These are phyloP conservation scores for Kazachstania martiniae DNA, from an alignment of 805 yeast species.

Conservation along the genomic window DNA sequence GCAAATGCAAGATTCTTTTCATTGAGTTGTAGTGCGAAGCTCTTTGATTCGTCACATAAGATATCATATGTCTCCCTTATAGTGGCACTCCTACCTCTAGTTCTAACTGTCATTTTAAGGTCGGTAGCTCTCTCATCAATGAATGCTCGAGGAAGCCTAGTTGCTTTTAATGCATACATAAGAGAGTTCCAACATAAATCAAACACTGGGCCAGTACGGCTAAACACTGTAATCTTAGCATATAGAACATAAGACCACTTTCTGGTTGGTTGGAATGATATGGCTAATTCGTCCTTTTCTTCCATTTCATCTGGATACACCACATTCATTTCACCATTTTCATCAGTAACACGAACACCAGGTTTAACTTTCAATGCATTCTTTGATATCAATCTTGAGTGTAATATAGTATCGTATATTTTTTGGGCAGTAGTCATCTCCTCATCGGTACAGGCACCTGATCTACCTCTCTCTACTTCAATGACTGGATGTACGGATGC, in stretches of 20 bases:
- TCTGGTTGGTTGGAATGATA: constrained; percentile 28
- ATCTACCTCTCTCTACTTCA: constrained; percentile 62
- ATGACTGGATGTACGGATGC: constrained; percentile 60
- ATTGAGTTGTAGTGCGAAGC: constrained; percentile 32
- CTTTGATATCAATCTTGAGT: constrained; percentile 42
- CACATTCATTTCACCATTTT: constrained; percentile 38
- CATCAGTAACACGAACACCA: constrained; percentile 39
- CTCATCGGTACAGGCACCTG: constrained; percentile 77
- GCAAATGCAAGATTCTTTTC: constrained; percentile 31
- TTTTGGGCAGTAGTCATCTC: constrained; percentile 67
- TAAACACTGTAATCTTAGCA: constrained; percentile 66
- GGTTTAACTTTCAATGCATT: constrained; percentile 35
- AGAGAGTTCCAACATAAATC: constrained; percentile 68
- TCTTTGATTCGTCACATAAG: constrained; percentile 41
- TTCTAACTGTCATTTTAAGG: constrained; percentile 40
- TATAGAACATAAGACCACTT: constrained; percentile 49
- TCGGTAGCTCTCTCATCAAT: constrained; percentile 51
- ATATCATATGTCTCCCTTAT: constrained; percentile 40
- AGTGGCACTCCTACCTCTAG: constrained; percentile 40
- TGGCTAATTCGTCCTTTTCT: constrained; percentile 7
- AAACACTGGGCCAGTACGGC: constrained; percentile 71
- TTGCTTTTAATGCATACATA: constrained; percentile 47
- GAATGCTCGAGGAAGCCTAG: constrained; percentile 56
- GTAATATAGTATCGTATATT: constrained; percentile 48
- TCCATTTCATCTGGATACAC: constrained; percentile 36